Evolutionary conservation across 768 basidiomycete genomes (phyloP), one percentile per base, ranked within the genome.

Genomic region (Kwoniella newhampshirensis): DNA sequence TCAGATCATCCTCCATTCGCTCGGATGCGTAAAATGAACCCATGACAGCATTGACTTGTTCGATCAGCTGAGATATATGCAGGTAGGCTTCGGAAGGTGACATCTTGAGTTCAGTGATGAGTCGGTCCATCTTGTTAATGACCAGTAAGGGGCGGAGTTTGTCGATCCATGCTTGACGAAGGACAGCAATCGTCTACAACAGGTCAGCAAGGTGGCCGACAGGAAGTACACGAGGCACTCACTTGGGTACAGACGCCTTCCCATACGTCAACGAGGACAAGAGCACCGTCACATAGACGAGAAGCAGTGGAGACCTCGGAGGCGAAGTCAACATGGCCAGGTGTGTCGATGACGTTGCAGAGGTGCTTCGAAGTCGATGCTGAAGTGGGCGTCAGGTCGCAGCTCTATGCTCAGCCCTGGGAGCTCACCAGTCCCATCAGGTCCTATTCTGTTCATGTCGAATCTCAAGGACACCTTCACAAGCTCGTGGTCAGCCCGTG

Each of bases 231-330:
- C 36, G 27, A 17, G 32, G 21, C n/a, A 23, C 84, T 68, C 66
- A 87, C 93, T 81, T 98, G 96, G 1, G 94, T 98, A 75, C 92
- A 97, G 20, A 99, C 96, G 12, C 96, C 96, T 78, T 98, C 96
- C 1, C 97, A 91, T 1, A 89, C 91, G 74, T 99, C 96, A 1
- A 99, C 91, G 4, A 99, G 79, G 37, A 99, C 88, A 5, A 99
- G 81, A 1, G 94, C 91, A 13, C 96, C 96, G 77, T 98, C 96
- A 66, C 92, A 96, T 23, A 99, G 73, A 46, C 93, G 81, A 12
- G 92, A 89, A 20, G 94, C 92, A 1, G 91, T 89, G 1, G 92
- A 97, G 0, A 99, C 96, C 74, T 98, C 96, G 53, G 87, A 91
- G 0, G 92, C 93, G 66, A 99, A 99, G 76, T 98, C 96, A 21